These are phyloP conservation scores for Fragaria iinumae DNA, from an alignment of 306 rosid genomes.

Conservation along the genomic window DNA sequence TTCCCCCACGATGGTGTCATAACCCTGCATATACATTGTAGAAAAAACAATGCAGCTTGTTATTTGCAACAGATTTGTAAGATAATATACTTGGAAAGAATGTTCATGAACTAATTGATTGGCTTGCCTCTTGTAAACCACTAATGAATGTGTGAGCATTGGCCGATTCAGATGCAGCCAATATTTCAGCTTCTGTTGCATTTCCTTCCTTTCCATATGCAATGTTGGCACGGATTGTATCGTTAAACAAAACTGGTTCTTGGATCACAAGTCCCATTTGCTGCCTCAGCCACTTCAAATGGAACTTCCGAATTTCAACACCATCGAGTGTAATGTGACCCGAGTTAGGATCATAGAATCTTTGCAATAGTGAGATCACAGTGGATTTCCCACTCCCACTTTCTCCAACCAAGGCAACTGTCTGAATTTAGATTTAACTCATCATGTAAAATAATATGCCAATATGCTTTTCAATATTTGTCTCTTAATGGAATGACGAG, in stretches of 20 bases:
- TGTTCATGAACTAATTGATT: not conserved
- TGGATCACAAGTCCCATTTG: conserved; percentile 72
- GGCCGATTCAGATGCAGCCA: not conserved
- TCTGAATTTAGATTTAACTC: conserved; percentile 32
- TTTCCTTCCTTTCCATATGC: conserved; percentile 39
- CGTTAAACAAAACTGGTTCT: conserved; percentile 59
- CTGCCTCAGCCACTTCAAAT: conserved; percentile 59
- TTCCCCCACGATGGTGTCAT: not conserved
- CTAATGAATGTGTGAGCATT: not conserved
- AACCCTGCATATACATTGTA: not conserved
- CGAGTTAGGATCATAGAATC: conserved; percentile 66
- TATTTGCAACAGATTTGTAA: not conserved
- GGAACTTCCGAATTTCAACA: conserved; percentile 41
- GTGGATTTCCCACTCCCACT: conserved; percentile 76
- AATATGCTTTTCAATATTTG: not conserved
- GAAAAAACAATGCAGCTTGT: not conserved
- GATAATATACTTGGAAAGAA: not conserved
- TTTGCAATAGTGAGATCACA: conserved; percentile 49
- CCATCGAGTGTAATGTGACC: conserved; percentile 64
- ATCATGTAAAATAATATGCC: not conserved
- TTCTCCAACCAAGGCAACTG: conserved; percentile 84
- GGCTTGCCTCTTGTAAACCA: not conserved
- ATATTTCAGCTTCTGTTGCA: not conserved
- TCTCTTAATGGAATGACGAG: not conserved
- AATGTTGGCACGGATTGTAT: conserved; percentile 53